Conservation (phyloP, 208 protist genomes). For the Entamoeba dispar region DNA sequence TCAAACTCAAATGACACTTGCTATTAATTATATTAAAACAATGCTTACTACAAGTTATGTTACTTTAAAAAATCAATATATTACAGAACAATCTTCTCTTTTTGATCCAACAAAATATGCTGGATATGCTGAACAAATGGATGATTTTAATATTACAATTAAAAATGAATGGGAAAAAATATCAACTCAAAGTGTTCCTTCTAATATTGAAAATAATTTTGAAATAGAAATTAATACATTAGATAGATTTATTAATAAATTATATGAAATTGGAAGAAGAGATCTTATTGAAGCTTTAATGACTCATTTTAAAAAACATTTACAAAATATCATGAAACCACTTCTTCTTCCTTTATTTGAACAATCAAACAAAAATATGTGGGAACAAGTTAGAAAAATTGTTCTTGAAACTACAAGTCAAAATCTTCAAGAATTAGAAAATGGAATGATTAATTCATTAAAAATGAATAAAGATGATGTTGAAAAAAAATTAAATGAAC, state of each 20-base stretch:
- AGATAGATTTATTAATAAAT: neutral
- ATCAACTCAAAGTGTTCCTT: neutral
- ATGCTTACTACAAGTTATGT: neutral
- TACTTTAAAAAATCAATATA: neutral
- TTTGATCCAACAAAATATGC: neutral
- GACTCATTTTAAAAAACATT: neutral
- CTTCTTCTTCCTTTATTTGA: neutral
- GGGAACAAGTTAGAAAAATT: neutral
- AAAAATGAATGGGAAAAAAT: neutral
- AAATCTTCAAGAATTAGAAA: neutral
- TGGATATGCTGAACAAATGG: neutral
- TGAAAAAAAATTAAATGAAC: neutral
- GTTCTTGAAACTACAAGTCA: neutral
- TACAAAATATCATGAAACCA: neutral
- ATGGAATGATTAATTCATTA: neutral
- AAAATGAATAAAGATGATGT: neutral
- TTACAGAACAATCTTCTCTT: neutral
- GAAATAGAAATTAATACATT: neutral
- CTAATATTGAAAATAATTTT: neutral
- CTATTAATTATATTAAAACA: neutral
- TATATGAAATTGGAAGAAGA: neutral
- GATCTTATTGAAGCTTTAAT: neutral
- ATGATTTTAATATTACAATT: neutral
- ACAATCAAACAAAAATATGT: neutral
- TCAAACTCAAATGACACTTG: neutral